These are phyloP conservation scores for Tetrapyrgos nigripes DNA, from an alignment of 1,284 basidiomycete genomes.

Conservation along the genomic window DNA sequence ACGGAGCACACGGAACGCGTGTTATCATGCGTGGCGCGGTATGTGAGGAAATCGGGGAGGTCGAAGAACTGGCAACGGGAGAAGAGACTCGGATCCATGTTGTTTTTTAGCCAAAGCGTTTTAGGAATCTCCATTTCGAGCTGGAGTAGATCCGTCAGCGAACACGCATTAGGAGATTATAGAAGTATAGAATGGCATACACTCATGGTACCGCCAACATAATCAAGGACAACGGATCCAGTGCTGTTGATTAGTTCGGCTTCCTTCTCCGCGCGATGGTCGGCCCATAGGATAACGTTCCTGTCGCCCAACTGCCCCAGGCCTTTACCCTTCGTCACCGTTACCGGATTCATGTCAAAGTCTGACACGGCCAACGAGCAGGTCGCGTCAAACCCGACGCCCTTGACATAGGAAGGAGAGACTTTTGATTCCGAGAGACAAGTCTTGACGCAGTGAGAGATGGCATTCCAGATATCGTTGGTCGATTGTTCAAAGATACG, in stretches of 20 bases:
- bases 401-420: constrained; percentile 74
- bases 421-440: constrained; percentile 73
- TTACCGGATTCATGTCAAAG: constrained; percentile 75
- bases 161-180: background rate
- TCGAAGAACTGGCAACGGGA: constrained; percentile 93
- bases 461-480: constrained; percentile 85
- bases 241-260: constrained; percentile 90
- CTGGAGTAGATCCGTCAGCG: constrained; percentile 44
- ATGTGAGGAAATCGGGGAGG: constrained; percentile 96
- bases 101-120: constrained; percentile 93
- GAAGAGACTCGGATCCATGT: constrained; percentile 83
- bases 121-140: constrained; percentile 98
- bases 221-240: constrained; percentile 87
- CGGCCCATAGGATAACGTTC: constrained; percentile 93
- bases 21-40: constrained; percentile 82
- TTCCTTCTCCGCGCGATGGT: constrained; percentile 93
- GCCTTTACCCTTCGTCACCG: constrained; percentile 76
- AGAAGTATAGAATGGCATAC: constrained; percentile 52
- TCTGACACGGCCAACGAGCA: constrained; percentile 94
- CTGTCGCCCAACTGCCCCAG: constrained; percentile 74
- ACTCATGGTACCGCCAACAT: constrained; percentile 97
- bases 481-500: constrained; percentile 97
- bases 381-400: constrained; percentile 96
- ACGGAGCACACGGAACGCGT: constrained; percentile 93
- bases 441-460: constrained; percentile 73